Evolutionary conservation across 2,329 filamentous ascomycete species (phyloP), one percentile per base, ranked within the genome.

Genomic region (Fusarium dlaminii): DNA sequence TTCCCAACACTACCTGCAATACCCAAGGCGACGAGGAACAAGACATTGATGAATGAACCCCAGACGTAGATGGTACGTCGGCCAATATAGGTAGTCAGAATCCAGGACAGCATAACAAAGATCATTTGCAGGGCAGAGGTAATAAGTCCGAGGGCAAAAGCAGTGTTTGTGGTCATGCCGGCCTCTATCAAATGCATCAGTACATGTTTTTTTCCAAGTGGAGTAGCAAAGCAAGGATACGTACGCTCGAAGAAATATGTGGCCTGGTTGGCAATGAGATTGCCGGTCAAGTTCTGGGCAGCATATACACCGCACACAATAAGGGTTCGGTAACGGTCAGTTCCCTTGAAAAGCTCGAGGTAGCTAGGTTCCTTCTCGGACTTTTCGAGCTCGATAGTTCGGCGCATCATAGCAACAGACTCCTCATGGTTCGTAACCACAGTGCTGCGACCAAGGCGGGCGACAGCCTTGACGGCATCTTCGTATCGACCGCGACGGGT

Each of bases 71-170:
- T 91, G 37, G 87, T 87, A 60, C 90, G 90, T 69, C 90, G 87
- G 78, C 90, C 90, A 58, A 90, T 84, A 81, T 90, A 92, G 1
- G 87, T 87, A n/a, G 89, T 92, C 56, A 93, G 86, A 63, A 92
- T 81, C 91, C 90, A 92, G 64, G 90, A 92, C 43, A 90, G 83
- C 86, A 91, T 91, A 79, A 91, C 89, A 70, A 90, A 86, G 77
- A 93, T 81, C 81, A 81, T 84, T 78, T 91, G 89, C 5, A 92
- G 88, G 60, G 86, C 88, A 0, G 90, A 91, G 57, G 88, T 92
- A 79, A 92, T 91, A 37, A 92, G 87, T 80, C 88, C 88, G 18
- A 92, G 83, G 51, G 86, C 87, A 78, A 92, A 92, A 8, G 90
- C 87, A 40, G 83, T 86, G 74, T 90, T 82, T 8, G 79, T 81